Base-by-base conservation (phyloP, 352 stramenopile species). In the Globisporangium yorkense region DNA sequence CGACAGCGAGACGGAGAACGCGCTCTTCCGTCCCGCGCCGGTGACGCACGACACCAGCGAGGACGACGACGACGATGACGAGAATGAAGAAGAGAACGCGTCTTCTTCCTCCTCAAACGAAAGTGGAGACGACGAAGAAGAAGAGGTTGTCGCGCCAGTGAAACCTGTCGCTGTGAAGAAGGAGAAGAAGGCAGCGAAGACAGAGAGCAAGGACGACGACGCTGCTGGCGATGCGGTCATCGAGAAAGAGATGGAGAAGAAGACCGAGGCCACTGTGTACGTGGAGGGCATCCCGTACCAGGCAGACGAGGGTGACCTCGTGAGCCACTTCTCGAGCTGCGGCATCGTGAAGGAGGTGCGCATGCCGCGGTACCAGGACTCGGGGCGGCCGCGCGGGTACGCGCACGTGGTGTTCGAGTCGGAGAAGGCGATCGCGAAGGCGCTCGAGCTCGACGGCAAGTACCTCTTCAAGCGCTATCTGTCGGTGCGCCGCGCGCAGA, bases 271-370 rank as follows among this genome's bases (percentile, higher is more conserved):
- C 2, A 94, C 84, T 0, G 82, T 98, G 37, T 98, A 98, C 70
- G 85, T 98, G 41, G 93, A 98, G 73, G 96, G 96, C 27, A 96
- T 99, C 45, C 90, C 96, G 41, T 99, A 98, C 77, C 82, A 88
- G 51, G 83, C 80, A 5, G 89, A 78, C 47, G 90, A 97, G 62
- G 81, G 96, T 15, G 84, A 98, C 58, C 64, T 99, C 10, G 83
- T 90, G 39, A 86, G 68, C 6, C 96, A 98, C 67, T 97, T 98
- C 49, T 74, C 81, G 16, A 71, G 71, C 15, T 96, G 85, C 57
- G 77, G 84, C 10, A 84, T 91, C n/a, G 86, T 99, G 54, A 73
- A 93, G 54, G 87, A 98, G 57, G 67, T 99, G 51, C 87, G 96
- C n/a, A 83, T 99, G 64, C 94, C 96, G 7, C 87, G 87, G 15